Conservation (phyloP, 148 eudicot genomes). For the Cornus florida region DNA sequence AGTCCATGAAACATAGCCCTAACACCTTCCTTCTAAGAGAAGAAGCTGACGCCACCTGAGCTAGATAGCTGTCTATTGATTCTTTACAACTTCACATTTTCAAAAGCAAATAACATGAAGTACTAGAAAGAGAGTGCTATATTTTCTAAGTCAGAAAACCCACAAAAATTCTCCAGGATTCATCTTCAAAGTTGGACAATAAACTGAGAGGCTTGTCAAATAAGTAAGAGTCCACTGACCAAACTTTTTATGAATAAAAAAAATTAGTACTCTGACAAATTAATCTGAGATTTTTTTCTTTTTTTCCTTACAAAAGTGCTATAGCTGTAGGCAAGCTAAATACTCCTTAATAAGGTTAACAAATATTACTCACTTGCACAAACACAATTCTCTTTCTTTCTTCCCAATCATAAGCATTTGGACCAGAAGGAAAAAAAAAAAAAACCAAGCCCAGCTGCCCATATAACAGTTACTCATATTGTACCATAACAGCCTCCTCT, state of each 20-base stretch:
- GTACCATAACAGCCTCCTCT: constrained; percentile 61
- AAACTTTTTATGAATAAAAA: background rate
- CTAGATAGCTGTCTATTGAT: too few species aligned
- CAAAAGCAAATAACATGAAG: too few species aligned
- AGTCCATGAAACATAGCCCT: too few species aligned
- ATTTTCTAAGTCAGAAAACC: too few species aligned
- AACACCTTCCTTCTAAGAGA: too few species aligned
- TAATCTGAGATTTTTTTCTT: too few species aligned
- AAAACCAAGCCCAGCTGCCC: background rate
- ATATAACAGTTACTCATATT: constrained; percentile 33
- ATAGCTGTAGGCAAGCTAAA: background rate
- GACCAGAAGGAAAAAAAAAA: background rate
- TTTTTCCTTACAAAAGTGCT: background rate
- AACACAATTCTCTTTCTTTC: background rate
- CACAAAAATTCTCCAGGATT: background rate
- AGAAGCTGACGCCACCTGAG: too few species aligned
- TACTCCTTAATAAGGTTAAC: background rate
- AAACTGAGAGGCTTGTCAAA: too few species aligned
- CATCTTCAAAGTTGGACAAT: background rate
- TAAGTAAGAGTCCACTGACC: too few species aligned
- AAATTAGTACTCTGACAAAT: too few species aligned
- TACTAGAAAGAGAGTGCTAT: too few species aligned
- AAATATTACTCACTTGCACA: background rate
- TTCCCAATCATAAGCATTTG: background rate
- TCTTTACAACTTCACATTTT: too few species aligned